Evolutionary conservation across 202 grass and related monocot species (phyloP), one percentile per base, ranked within the genome.

Genomic region (Setaria viridis): DNA sequence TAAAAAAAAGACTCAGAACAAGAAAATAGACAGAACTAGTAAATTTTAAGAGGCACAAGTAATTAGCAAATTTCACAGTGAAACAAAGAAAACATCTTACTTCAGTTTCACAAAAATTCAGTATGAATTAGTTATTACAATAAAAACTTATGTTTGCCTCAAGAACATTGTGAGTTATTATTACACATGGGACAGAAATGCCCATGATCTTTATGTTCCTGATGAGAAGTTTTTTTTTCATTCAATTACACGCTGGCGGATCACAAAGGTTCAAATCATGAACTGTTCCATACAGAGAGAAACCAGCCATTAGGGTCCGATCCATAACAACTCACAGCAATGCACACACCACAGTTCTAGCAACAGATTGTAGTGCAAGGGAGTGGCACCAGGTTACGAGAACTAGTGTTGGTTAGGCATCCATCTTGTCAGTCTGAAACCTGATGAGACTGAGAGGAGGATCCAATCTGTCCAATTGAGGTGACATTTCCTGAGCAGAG

Each of bases 401-500:
- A 83, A 43, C 79, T 35, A 82, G 84, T 86, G 60, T 79, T 86
- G 39, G 86, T 88, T 87, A 68, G 63, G 64, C 84, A 85, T 50
- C 17, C 70, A 72, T 93, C 79, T 77, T 83, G 65, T 89, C 86
- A 56, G 82, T 79, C 77, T 66, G 54, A 60, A 60, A 82, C 54
- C 77, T 88, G 72, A 79, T 56, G 34, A 66, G 71, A 64, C 64
- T 56, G 48, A 41, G 76, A 81, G 73, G 77, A 85, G 84, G 83
- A 87, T 92, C 86, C 86, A 85, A 91, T 86, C 90, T 91, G 84
- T 91, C 90, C 90, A 76, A 55, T 87, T 85, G 90, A 93, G 32
- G 54, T 95, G 93, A 92, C 88, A 80, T 76, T 80, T 92, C 93
- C 72, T 92, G 87, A 72, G 62, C 59, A 80, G 4, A 79, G n/a